Base-by-base conservation (phyloP, 2,329 filamentous ascomycete species). In the Catunica adiposa region DNA sequence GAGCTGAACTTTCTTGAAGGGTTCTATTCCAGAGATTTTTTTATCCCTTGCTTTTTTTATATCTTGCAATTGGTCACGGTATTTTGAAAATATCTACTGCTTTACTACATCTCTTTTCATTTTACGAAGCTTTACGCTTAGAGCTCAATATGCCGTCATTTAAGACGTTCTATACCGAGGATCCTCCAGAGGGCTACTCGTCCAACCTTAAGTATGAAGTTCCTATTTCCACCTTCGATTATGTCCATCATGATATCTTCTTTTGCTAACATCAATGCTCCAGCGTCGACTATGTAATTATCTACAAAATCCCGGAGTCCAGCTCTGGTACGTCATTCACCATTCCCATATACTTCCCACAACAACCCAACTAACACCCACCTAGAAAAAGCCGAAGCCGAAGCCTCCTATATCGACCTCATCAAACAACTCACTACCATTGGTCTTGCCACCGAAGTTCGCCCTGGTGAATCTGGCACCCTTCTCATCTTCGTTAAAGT, bases 371-470 rank as follows among this genome's bases (percentile, higher is more conserved):
- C 29, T 31, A 46, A 52, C 31, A 51, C 14, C 9, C 47, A 42
- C 25, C 20, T 11, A 59, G 57, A 59, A 56, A 58, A 58, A 38
- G 86, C 72, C 40, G 74, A 84, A 65, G 86, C 89, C 15, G 79
- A 84, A 65, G 78, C 80, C 15, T 77, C 83, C 62, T 95, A 95
- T 65, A 79, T 84, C 60, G 80, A 83, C 64, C 80, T 97, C 42
- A 76, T 94, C 63, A 72, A 84, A 63, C 79, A 81, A 40, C 77
- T 98, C 40, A 80, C 84, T 31, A 73, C 75, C 51, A 85, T 89
- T 47, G 89, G 90, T n/a, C 76, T 97, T 60, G 80, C 84, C 44
- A 89, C 86, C 8, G 88, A 96, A 69, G 89, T 95, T 53, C 85
- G 92, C 60, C 80, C 82, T 63, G 89, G 88, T 56, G 80, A 84